Evolutionary conservation across 192 early-diverging fungal genomes (phyloP).

Genomic region (Coemansia sp.): DNA sequence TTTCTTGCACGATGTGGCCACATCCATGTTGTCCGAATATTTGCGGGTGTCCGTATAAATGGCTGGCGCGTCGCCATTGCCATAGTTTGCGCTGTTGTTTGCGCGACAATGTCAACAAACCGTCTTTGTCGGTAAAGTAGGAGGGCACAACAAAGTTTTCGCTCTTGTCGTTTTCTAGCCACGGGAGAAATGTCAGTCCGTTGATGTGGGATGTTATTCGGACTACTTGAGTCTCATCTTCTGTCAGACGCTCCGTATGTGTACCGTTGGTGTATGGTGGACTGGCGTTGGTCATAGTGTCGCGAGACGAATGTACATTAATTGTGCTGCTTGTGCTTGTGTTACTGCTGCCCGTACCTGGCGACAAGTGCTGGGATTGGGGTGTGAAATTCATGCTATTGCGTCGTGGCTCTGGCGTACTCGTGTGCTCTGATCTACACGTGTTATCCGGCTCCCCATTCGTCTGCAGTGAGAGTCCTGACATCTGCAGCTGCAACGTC

Average conservation of each 20-base stretch:
- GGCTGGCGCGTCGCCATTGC: conserved; percentile 78
- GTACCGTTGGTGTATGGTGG: background rate
- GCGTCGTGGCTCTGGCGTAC: background rate
- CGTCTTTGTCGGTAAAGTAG: conserved; percentile 77
- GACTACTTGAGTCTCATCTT: conserved; percentile 63
- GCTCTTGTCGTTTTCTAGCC: conserved; percentile 63
- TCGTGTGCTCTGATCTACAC: background rate
- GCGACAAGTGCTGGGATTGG: background rate
- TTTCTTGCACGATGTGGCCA: conserved; percentile 74
- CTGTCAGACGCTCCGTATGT: conserved; percentile 17
- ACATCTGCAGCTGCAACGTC: conserved; percentile 7
- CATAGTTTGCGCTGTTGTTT: conserved; percentile 74
- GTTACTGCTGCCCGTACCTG: conserved; percentile 9
- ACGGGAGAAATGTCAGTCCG: conserved; percentile 70
- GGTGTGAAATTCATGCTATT: background rate
- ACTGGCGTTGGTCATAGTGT: background rate
- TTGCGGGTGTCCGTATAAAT: conserved; percentile 66
- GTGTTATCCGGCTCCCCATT: background rate
- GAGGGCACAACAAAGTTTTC: conserved; percentile 60
- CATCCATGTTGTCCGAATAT: conserved; percentile 72
- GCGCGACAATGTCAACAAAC: conserved; percentile 66
- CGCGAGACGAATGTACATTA: background rate
- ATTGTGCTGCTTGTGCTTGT: conserved; percentile 11
- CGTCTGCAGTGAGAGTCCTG: conserved; percentile 3
- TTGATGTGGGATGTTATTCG: conserved; percentile 71